phyloP scores from a whole-genome alignment of 768 basidiomycete species.

The Grammothele lineata region DNA sequence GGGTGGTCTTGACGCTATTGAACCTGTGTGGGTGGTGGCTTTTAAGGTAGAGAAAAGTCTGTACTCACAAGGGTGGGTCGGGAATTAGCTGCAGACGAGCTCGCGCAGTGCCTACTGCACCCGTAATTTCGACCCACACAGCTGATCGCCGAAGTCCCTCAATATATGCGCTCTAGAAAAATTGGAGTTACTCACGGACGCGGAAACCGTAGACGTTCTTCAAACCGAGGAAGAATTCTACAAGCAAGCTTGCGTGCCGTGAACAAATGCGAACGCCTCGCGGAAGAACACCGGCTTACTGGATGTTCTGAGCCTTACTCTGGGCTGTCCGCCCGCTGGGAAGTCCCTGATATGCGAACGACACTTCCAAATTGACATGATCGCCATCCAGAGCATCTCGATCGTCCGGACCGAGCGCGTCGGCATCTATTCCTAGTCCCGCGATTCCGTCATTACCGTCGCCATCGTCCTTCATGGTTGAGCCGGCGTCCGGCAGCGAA shows the following conservation, averaged over 20 bases:
- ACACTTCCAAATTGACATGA: constrained; percentile 66
- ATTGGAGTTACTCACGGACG: constrained; percentile 21
- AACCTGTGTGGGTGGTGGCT: not conserved
- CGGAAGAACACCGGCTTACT: constrained; percentile 24
- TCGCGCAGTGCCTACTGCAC: constrained; percentile 58
- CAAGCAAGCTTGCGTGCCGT: constrained; percentile 36
- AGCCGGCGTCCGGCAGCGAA: constrained; percentile 44
- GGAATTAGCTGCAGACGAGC: constrained; percentile 72
- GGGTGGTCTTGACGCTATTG: constrained; percentile 44
- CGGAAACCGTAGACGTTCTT: constrained; percentile 35
- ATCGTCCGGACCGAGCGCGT: constrained; percentile 11
- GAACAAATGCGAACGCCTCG: not conserved
- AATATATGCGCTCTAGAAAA: too few species aligned
- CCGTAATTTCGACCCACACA: constrained; percentile 70
- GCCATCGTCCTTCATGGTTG: constrained; percentile 27
- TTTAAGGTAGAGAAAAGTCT: too few species aligned
- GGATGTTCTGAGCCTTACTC: constrained; percentile 48
- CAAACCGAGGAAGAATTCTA: constrained; percentile 63
- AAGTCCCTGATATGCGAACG: constrained; percentile 59
- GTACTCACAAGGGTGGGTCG: constrained; percentile 52
- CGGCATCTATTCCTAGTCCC: constrained; percentile 7
- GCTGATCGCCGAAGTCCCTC: constrained; percentile 35
- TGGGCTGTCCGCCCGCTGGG: constrained; percentile 36
- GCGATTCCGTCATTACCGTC: constrained; percentile 15
- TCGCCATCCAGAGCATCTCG: constrained; percentile 36